Evolutionary conservation across 2,329 filamentous ascomycete genomes (phyloP).

Genomic region (Penicillium occitanis): DNA sequence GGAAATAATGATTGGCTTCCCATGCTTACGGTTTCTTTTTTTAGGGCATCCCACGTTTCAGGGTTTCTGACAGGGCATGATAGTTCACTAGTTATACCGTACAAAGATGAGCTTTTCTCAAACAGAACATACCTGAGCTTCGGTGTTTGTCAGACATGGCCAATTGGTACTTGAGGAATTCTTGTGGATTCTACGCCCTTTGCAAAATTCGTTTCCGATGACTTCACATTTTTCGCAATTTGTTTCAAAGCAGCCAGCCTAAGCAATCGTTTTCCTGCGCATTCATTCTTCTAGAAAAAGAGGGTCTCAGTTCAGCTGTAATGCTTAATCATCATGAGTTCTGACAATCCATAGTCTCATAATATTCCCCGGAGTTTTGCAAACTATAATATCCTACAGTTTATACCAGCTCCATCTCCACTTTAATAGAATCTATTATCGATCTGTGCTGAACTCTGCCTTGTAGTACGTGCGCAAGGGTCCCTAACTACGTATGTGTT

Average conservation of each 20-base stretch:
- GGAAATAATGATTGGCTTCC: not conserved
- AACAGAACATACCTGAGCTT: not conserved
- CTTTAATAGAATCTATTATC: not conserved
- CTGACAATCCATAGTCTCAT: not conserved
- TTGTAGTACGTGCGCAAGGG: not conserved
- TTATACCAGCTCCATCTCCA: not conserved
- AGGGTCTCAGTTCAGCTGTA: not conserved
- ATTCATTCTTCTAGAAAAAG: not conserved
- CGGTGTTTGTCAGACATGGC: not conserved
- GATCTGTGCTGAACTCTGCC: conserved; percentile 1
- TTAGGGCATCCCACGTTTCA: conserved; percentile 2
- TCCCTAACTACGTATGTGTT: too few species aligned
- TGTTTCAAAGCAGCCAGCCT: not conserved
- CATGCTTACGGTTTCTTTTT: not conserved
- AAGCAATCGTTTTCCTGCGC: not conserved
- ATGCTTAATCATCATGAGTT: not conserved
- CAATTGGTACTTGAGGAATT: not conserved
- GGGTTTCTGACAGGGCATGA: not conserved
- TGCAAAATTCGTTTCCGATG: not conserved
- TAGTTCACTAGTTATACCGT: not conserved
- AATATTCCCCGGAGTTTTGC: not conserved
- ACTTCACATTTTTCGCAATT: not conserved
- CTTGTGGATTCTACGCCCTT: not conserved
- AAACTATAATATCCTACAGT: not conserved
- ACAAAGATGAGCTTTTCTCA: conserved; percentile 1